Conservation (phyloP, 768 basidiomycete species). For the Leccinum olivaceopallidum region DNA sequence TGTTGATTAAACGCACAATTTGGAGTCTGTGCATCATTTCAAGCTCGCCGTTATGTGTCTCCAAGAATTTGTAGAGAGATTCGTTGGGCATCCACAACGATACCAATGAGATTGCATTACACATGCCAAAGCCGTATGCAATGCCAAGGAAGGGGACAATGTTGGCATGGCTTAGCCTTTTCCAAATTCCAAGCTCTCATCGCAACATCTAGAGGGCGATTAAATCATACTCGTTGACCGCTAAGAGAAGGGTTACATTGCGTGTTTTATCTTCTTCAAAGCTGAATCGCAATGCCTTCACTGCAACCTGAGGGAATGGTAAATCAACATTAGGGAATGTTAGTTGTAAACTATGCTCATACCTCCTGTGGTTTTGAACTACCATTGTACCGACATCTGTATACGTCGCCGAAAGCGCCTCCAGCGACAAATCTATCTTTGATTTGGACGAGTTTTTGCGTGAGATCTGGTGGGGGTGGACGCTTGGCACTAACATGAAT, state of each 20-base stretch:
- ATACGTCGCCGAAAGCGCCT: not conserved
- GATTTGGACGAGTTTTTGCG: not conserved
- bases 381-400: not conserved
- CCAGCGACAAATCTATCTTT: not conserved
- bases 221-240: not conserved
- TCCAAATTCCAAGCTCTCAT: not conserved
- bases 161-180: not conserved
- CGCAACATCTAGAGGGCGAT: not conserved
- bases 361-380: not conserved
- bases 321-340: not conserved
- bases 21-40: not conserved
- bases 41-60: not conserved
- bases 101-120: not conserved
- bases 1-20: not conserved
- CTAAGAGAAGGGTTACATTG: not conserved
- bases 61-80: not conserved
- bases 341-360: not conserved
- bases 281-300: not conserved
- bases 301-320: not conserved
- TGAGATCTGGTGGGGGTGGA: constrained; percentile 1
- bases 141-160: not conserved
- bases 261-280: not conserved
- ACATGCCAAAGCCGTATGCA: not conserved
- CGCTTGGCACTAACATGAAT: constrained; percentile 10
- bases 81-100: constrained; percentile 1